These are phyloP conservation scores for Podosphaera aphanis DNA, from an alignment of 2,329 filamentous ascomycete species.

Conservation along the genomic window DNA sequence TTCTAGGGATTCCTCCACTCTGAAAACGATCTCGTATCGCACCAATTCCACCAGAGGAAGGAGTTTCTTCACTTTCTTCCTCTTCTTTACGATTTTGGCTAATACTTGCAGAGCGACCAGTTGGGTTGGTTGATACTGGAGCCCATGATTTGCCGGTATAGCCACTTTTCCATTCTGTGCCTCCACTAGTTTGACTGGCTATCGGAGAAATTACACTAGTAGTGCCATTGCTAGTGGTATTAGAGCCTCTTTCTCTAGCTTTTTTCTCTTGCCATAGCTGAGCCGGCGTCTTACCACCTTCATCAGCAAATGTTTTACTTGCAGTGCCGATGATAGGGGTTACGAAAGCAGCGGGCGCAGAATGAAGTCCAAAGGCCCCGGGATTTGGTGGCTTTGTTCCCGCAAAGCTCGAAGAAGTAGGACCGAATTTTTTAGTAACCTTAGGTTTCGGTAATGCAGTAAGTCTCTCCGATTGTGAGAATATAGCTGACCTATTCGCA, in stretches of 20 bases:
- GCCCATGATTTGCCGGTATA: slow-evolving; percentile 82
- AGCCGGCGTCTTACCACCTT: slow-evolving; percentile 87
- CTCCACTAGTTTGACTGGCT: slow-evolving; percentile 46
- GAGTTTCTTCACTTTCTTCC: slow-evolving; percentile 21
- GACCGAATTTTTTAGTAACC: slow-evolving; percentile 68
- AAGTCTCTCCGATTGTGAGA: slow-evolving; percentile 53
- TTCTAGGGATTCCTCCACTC: slow-evolving; percentile 23
- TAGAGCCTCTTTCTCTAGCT: slow-evolving; percentile 45
- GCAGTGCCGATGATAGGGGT: slow-evolving; percentile 49
- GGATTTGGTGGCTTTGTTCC: slow-evolving; percentile 81
- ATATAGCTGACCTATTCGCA: slow-evolving; percentile 54
- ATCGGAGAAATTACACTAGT: slow-evolving; percentile 29
- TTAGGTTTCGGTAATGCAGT: slow-evolving; percentile 85
- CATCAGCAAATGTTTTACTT: slow-evolving; percentile 79
- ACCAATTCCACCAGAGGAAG: slow-evolving; percentile 40
- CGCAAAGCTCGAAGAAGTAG: slow-evolving; percentile 43
- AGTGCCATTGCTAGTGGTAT: slow-evolving; percentile 24
- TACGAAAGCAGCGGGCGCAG: slow-evolving; percentile 28
- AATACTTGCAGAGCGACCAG: slow-evolving; percentile 35
- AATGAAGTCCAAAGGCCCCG: slow-evolving; percentile 39
- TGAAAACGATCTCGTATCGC: slow-evolving; percentile 68
- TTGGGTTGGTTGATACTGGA: slow-evolving; percentile 51
- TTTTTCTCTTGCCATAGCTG: slow-evolving; percentile 98
- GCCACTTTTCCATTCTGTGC: slow-evolving; percentile 66
- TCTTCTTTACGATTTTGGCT: slow-evolving; percentile 24